These are phyloP conservation scores for Dryadomyces quercivorus DNA, from an alignment of 2,329 filamentous ascomycete species.

Conservation along the genomic window DNA sequence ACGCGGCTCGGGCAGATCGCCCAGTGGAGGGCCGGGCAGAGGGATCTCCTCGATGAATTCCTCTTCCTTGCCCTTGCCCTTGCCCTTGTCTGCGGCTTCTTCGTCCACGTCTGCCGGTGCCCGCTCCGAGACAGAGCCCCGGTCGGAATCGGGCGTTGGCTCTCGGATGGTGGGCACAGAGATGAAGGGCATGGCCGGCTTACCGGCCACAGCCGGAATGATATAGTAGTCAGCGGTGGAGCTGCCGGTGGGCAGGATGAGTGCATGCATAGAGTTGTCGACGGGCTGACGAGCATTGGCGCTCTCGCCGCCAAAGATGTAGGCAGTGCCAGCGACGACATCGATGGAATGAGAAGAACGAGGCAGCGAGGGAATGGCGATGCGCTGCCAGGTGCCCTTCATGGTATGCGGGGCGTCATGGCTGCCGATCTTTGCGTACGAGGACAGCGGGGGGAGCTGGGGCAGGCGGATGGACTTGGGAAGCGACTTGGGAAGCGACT, in stretches of 20 bases:
- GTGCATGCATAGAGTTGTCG: slow-evolving; percentile 59
- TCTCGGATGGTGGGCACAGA: slow-evolving; percentile 8
- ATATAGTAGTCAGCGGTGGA: slow-evolving; percentile 47
- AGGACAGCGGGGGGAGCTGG: not conserved
- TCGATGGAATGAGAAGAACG: slow-evolving; percentile 66
- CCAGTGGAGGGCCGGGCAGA: slow-evolving; percentile 22
- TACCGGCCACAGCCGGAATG: slow-evolving; percentile 31
- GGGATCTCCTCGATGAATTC: slow-evolving; percentile 8
- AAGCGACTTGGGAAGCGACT: slow-evolving; percentile 35
- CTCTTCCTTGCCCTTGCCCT: slow-evolving; percentile 22
- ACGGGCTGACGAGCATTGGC: slow-evolving; percentile 45
- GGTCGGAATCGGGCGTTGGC: slow-evolving; percentile 10
- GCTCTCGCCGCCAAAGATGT: slow-evolving; percentile 63
- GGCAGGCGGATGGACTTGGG: slow-evolving; percentile 12
- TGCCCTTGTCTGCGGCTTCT: slow-evolving; percentile 19
- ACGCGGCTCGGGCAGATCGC: slow-evolving; percentile 49
- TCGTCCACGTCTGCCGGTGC: slow-evolving; percentile 10
- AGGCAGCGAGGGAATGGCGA: slow-evolving; percentile 42
- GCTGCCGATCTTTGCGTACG: slow-evolving; percentile 5
- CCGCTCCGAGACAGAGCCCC: slow-evolving; percentile 9
- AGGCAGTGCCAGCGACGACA: slow-evolving; percentile 40
- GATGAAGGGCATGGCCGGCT: slow-evolving; percentile 9
- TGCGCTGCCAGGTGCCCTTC: slow-evolving; percentile 49
- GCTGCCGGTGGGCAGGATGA: slow-evolving; percentile 47
- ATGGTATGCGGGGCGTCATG: slow-evolving; percentile 21